These are phyloP conservation scores for Termitomyces sp. DNA, from an alignment of 768 basidiomycete genomes.

Conservation along the genomic window DNA sequence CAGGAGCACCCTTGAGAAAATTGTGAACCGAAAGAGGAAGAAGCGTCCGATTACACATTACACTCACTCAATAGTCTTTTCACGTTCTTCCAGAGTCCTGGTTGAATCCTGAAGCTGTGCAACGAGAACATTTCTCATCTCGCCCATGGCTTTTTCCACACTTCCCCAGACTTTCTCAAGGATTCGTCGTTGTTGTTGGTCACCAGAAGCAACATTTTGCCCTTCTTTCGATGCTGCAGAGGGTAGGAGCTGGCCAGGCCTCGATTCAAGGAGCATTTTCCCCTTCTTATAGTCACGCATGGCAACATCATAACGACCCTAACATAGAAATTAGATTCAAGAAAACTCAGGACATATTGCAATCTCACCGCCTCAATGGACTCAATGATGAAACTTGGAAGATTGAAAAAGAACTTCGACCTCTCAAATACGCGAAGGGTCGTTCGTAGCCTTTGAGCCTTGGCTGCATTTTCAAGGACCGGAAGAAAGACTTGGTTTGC, in stretches of 20 bases:
- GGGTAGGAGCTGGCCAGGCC: slow-evolving; percentile 82
- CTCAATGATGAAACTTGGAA: slow-evolving; percentile 88
- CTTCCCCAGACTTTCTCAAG: slow-evolving; percentile 94
- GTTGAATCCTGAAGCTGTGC: slow-evolving; percentile 76
- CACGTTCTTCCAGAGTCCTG: slow-evolving; percentile 86
- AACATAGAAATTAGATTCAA: slow-evolving; percentile 1
- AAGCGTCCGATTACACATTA: not conserved
- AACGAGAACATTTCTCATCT: slow-evolving; percentile 77
- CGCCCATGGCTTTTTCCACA: slow-evolving; percentile 91
- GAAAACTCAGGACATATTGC: not conserved
- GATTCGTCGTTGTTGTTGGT: slow-evolving; percentile 85
- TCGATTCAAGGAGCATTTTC: slow-evolving; percentile 80
- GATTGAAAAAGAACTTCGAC: slow-evolving; percentile 97
- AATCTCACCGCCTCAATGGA: slow-evolving; percentile 79
- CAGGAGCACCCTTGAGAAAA: slow-evolving; percentile 61
- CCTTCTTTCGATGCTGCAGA: slow-evolving; percentile 58
- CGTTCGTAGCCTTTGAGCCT: slow-evolving; percentile 86
- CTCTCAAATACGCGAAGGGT: slow-evolving; percentile 95
- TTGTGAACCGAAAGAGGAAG: slow-evolving; percentile 3
- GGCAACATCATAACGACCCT: slow-evolving; percentile 94
- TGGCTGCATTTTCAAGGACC: slow-evolving; percentile 91
- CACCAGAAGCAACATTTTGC: slow-evolving; percentile 37
- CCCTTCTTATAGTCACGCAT: slow-evolving; percentile 97
- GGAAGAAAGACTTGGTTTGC: slow-evolving; percentile 96
- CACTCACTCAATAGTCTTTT: slow-evolving; percentile 91